phyloP scores from a whole-genome alignment of 2,329 filamentous ascomycete species.

The Catunica adiposa region DNA sequence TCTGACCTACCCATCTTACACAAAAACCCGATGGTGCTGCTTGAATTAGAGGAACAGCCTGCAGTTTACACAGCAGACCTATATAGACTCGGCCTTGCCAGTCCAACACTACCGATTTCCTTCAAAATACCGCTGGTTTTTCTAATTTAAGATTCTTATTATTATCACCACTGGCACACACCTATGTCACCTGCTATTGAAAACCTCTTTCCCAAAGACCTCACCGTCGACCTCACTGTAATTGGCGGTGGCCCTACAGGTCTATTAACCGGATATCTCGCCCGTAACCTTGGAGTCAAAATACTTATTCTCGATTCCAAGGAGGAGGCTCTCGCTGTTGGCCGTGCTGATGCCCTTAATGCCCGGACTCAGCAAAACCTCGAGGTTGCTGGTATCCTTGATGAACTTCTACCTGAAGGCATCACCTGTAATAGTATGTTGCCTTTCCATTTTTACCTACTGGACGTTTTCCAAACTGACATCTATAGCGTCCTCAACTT shows the following conservation, averaged over 20 bases:
- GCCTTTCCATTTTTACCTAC: neutral
- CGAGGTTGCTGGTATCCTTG: conserved; percentile 27
- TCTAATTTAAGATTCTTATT: no score
- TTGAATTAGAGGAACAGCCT: no score
- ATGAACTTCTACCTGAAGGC: conserved; percentile 26
- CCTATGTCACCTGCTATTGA: neutral
- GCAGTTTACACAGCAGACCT: no score
- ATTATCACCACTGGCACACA: neutral
- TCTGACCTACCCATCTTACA: no score
- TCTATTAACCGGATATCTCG: conserved; percentile 28
- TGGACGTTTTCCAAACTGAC: neutral
- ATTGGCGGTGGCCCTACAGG: conserved; percentile 30
- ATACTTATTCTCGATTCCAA: conserved; percentile 28
- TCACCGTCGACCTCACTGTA: conserved; percentile 22
- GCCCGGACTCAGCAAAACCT: conserved; percentile 33
- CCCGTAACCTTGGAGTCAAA: conserved; percentile 26
- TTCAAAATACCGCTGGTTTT: no score
- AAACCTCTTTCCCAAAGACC: neutral
- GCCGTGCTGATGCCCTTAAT: conserved; percentile 32
- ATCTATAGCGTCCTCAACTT: conserved; percentile 29
- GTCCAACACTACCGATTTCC: no score
- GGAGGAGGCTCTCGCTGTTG: conserved; percentile 24
- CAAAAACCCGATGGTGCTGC: no score
- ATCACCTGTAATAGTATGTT: conserved; percentile 33
- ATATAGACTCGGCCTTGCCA: no score